Base-by-base conservation (phyloP, 2,329 filamentous ascomycete species). In the Xylariomycetidae sp. region DNA sequence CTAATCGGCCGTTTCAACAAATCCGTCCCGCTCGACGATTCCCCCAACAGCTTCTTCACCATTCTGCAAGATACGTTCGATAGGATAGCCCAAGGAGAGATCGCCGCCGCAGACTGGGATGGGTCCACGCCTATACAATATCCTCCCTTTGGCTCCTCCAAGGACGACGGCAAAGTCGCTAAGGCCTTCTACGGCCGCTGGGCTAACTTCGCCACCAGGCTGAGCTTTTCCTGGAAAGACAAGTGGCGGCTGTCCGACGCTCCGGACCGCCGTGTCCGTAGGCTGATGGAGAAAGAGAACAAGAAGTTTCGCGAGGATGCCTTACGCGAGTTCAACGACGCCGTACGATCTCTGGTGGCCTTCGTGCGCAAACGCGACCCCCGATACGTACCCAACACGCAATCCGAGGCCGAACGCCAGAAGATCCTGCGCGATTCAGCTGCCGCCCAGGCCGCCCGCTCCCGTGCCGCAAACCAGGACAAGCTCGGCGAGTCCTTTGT, bases 241-340 rank as follows among this genome's bases (percentile, higher is more conserved):
- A 74, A 78, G 40, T 92, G 94, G 61, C 75, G 84, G 31, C 71
- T 88, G 14, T 82, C 84, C 0, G 88, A 96, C 49, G 90, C 88
- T 2, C 88, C 88, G 2, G 90, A 98, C 61, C 80, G 92, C 31
- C 77, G 83, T 23, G 72, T 87, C 12, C 80, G 90, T 32, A 77
- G 92, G 19, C 53, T 87, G 25, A 94, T 97, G 81, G 92, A 97
- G 56, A 96, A 95, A 60, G 90, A 96, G 57, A 98, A 98, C 59
- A 85, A 81, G 48, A 85, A 84, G 44, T 62, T 83, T 16, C 77
- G 92, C 33, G 89, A 96, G 14, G 85, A 90, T 33, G 88, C 80
- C 3, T 77, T 85, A 9, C 77, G 83, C 36, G 86, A 95, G 45
- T 97, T 95, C 65, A 97, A 96, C 59, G 88, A 95, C 40, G 85